A percentile compares a stretch with the other conserved stretches of the same genome.
phyloP scores from a whole-genome alignment of 345 rosid species.

The Murraya koenigii region DNA sequence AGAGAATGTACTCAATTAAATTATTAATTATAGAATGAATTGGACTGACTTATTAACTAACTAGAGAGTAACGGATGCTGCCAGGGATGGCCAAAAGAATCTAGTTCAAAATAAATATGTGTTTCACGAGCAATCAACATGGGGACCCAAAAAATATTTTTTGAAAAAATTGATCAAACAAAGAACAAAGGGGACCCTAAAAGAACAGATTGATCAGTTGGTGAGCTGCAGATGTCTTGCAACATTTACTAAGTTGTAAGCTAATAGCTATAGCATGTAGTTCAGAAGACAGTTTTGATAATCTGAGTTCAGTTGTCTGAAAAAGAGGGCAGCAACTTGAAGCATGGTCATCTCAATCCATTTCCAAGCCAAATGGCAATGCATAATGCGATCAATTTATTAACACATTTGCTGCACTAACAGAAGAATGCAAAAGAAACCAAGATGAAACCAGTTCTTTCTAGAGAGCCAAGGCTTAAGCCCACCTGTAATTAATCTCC shows the following conservation, averaged over 20 bases:
- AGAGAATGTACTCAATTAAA: neutral
- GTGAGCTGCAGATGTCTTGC: conserved; percentile 3
- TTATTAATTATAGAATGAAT: neutral
- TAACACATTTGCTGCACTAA: neutral
- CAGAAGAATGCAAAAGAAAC: neutral
- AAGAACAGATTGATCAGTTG: conserved; percentile 3
- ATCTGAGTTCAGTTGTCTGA: neutral
- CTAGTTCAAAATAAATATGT: neutral
- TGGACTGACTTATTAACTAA: neutral
- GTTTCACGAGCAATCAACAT: neutral
- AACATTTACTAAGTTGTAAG: neutral
- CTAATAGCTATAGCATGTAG: neutral
- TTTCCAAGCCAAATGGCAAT: conserved; percentile 7
- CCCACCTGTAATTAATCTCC: neutral
- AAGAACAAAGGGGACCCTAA: conserved; percentile 8
- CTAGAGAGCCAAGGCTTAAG: neutral
- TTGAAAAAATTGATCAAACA: neutral
- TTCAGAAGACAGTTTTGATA: neutral
- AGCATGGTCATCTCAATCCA: neutral
- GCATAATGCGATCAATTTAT: neutral
- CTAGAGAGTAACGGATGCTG: neutral
- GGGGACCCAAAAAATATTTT: neutral
- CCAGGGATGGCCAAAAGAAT: neutral
- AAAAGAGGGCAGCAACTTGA: neutral
- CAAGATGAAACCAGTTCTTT: conserved; percentile 7